phyloP scores from a whole-genome alignment of 1,284 basidiomycete genomes.

The Schizophyllum amplum region DNA sequence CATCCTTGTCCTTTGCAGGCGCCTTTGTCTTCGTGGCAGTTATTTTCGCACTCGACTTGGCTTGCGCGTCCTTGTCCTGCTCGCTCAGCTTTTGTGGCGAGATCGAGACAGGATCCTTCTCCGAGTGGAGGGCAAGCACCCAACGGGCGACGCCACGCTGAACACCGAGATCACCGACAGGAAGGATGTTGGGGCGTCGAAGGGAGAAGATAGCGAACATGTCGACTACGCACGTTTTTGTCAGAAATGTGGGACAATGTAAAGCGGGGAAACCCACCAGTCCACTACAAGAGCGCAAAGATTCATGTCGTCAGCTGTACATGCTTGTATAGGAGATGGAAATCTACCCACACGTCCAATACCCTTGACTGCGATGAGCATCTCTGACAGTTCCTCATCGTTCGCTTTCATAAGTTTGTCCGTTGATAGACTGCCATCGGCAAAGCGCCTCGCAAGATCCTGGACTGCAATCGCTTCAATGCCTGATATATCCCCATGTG shows the following conservation, averaged over 20 bases:
- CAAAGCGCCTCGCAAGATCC: conserved; percentile 71
- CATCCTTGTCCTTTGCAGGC: conserved; percentile 16
- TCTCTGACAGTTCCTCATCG: conserved; percentile 68
- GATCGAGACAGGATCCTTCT: conserved; percentile 38
- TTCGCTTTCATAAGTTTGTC: conserved; percentile 60
- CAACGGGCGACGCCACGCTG: conserved; percentile 74
- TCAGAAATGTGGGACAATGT: not conserved
- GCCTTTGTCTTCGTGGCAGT: conserved; percentile 6
- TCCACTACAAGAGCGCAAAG: conserved; percentile 39
- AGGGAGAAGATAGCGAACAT: conserved; percentile 90
- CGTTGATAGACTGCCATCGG: conserved; percentile 69
- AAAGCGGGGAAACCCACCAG: conserved; percentile 24
- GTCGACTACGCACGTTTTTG: conserved; percentile 46
- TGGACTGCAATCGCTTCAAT: conserved; percentile 39
- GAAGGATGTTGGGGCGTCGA: conserved; percentile 74
- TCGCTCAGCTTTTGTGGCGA: conserved; percentile 47
- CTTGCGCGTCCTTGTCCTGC: conserved; percentile 21
- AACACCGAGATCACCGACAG: conserved; percentile 77
- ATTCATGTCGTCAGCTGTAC: not conserved
- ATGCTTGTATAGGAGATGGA: not conserved
- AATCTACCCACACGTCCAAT: conserved; percentile 58
- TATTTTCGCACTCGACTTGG: not conserved
- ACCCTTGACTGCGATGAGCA: conserved; percentile 73
- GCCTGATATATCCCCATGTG: conserved; percentile 1
- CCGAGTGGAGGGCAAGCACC: conserved; percentile 61